Percentiles rank a stretch among this genome's conserved stretches.
These are phyloP conservation scores for Eremomyces bilateralis DNA, from an alignment of 495 filamentous ascomycete species.

Conservation along the genomic window DNA sequence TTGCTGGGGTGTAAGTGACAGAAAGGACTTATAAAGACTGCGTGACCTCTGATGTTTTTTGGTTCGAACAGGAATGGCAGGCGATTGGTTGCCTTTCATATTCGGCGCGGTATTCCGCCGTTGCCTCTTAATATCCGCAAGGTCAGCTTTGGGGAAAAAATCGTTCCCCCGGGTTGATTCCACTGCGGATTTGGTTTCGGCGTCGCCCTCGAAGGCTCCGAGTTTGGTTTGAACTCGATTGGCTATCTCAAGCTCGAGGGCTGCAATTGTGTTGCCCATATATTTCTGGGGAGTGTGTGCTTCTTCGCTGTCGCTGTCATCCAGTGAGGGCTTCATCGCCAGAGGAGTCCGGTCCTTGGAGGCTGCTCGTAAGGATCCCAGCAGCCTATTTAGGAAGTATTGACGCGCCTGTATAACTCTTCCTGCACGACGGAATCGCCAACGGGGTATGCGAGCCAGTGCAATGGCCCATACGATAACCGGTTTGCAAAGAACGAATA, in stretches of 20 bases:
- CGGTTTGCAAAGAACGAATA: constrained; percentile 50
- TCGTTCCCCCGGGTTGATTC: background rate
- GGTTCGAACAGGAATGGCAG: too few relatives aligned
- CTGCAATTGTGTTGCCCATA: background rate
- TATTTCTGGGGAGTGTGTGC: constrained; percentile 7
- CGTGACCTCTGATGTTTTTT: constrained; percentile 24
- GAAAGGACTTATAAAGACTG: constrained; percentile 47
- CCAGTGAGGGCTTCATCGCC: too few relatives aligned
- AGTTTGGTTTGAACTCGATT: background rate
- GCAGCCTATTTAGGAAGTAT: constrained; percentile 27
- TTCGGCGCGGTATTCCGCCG: background rate
- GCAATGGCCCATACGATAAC: constrained; percentile 72
- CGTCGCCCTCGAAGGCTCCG: background rate
- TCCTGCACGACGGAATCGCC: constrained; percentile 53
- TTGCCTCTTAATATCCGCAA: too few relatives aligned
- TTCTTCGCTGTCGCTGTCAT: constrained; percentile 27
- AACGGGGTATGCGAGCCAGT: constrained; percentile 71
- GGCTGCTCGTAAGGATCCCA: background rate
- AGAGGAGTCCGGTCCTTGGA: too few relatives aligned
- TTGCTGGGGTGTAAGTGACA: constrained; percentile 60
- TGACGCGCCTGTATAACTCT: constrained; percentile 24
- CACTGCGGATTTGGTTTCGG: background rate
- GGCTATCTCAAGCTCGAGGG: background rate
- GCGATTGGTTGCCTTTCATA: constrained; percentile 7
- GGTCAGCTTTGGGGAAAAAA: background rate